Evolutionary conservation across 2,329 filamentous ascomycete genomes (phyloP).

Genomic region (Dichotomopilus funicola): DNA sequence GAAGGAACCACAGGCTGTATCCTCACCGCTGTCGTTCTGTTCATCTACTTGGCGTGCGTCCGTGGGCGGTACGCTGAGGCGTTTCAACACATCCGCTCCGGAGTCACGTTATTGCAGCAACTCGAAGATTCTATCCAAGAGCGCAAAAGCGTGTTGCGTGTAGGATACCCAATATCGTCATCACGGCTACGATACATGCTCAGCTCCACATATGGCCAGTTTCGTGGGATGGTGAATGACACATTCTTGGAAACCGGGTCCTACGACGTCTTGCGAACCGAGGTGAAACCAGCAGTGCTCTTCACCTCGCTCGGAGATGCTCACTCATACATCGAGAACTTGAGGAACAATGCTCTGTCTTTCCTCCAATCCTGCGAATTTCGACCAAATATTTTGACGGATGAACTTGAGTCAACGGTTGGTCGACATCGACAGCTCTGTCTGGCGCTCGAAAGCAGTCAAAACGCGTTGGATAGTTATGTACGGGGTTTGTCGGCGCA

Average conservation of each 20-base stretch:
- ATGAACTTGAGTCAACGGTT: conserved; percentile 2
- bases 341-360: conserved; percentile 14
- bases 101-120: conserved; percentile 12
- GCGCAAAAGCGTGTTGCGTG: too few species aligned
- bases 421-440: conserved; percentile 13
- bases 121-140: conserved; percentile 2
- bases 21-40: conserved; percentile 19
- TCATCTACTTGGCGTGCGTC: conserved; percentile 17
- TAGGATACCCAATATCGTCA: conserved; percentile 9
- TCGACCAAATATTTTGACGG: not conserved
- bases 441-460: conserved; percentile 12
- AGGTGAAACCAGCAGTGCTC: conserved; percentile 9
- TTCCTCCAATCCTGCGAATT: conserved; percentile 9
- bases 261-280: conserved; percentile 7
- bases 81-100: conserved; percentile 15
- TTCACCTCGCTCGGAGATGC: conserved; percentile 15
- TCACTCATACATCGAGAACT: conserved; percentile 13
- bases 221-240: conserved; percentile 16
- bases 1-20: conserved; percentile 7
- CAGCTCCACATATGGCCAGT: conserved; percentile 14
- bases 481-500: not conserved
- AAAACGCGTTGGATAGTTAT: conserved; percentile 12
- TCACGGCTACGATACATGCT: conserved; percentile 13
- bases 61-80: conserved; percentile 15
- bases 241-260: not conserved